phyloP scores from a whole-genome alignment of 768 basidiomycete species.

The Candolleomyces aberdarensis region DNA sequence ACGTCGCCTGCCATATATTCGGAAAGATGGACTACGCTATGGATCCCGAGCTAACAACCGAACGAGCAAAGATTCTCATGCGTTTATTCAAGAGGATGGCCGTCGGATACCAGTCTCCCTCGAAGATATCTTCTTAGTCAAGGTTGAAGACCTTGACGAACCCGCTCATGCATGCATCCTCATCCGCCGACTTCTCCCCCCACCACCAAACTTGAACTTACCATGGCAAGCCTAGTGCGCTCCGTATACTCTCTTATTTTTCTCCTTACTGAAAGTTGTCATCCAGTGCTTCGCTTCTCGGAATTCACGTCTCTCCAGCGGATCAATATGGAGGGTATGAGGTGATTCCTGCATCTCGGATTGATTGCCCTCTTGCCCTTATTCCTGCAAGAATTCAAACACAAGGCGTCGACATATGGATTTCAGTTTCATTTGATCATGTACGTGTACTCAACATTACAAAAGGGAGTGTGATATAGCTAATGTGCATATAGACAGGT shows the following conservation, averaged over 20 bases:
- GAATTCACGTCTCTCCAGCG: not conserved
- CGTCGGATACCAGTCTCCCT: not conserved
- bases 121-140: not conserved
- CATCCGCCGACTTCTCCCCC: not conserved
- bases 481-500: no score
- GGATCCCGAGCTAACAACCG: not conserved
- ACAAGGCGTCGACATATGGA: not conserved
- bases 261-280: not conserved
- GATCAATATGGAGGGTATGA: not conserved
- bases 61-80: not conserved
- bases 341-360: not conserved
- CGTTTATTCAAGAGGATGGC: not conserved
- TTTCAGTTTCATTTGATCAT: not conserved
- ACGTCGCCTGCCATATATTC: not conserved
- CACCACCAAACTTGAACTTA: not conserved
- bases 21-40: not conserved
- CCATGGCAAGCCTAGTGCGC: not conserved
- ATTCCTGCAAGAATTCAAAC: not conserved
- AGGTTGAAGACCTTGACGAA: not conserved
- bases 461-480: no score
- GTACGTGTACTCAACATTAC: not conserved
- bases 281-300: not conserved
- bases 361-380: not conserved
- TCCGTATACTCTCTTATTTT: not conserved
- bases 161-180: not conserved